Evolutionary conservation across 768 basidiomycete genomes (phyloP), one percentile per base, ranked within the genome.

Genomic region (Epithele typhae): DNA sequence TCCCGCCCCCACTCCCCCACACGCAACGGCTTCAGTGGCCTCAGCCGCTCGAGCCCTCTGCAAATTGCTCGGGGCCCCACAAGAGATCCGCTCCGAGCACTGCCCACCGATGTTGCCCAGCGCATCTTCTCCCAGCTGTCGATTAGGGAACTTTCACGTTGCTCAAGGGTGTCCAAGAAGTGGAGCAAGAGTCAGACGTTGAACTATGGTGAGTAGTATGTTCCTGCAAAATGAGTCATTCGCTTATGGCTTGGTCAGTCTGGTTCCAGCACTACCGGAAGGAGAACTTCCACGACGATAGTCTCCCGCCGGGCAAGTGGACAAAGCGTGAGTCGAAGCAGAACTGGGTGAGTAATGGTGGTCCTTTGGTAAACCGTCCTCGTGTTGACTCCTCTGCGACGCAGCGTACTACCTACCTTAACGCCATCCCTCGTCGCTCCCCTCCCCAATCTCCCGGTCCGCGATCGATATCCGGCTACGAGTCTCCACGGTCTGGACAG

Each of bases 241-340:
- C 37, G 43, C 48, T 54, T 7, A 37, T 23, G 15, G n/a, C 5
- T 37, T 57, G 22, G 12, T 7, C 30, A 96, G 93, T 95, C 9
- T 96, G 93, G 93, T 96, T 94, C 70, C 87, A 89, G 54, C 84
- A 88, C 54, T 92, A 91, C 63, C 74, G 93, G 45, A 88, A 84
- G 54, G 88, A 92, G 51, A 82, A 86, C 55, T 90, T 96, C 54
- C 83, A 90, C 36, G 87, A 91, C 51, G 81, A 83, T 24, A 82
- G 78, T 48, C 63, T 89, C 40, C 84, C 87, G 3, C 76, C 82
- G 9, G 88, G 84, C 27, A 92, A 92, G 64, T 96, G 92, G 92
- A 87, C 91, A 8, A 88, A 87, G 60, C 75, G 85, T 46, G 92
- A 96, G 64, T 92, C 90, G n/a, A 96, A 92, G 63, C 86, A 91